These are phyloP conservation scores for Pseudogymnoascus pannorum DNA, from an alignment of 2,329 filamentous ascomycete species.

Conservation along the genomic window DNA sequence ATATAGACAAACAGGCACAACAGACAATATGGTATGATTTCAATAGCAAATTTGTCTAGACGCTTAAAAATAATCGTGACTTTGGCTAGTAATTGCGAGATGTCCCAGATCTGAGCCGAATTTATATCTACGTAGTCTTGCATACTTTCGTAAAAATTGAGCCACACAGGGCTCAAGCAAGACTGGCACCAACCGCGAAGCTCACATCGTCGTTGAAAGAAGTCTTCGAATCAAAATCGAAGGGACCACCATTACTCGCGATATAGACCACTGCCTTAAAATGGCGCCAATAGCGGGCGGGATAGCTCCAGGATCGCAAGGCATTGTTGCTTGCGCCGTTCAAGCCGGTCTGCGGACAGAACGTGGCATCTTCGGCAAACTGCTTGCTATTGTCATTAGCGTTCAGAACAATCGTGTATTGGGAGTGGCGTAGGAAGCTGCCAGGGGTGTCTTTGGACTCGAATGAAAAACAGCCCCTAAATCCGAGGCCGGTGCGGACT, in stretches of 20 bases:
- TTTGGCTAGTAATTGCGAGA: neutral
- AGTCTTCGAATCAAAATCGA: constrained; percentile 41
- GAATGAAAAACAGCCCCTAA: constrained; percentile 52
- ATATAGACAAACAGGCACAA: neutral
- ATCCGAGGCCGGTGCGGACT: constrained; percentile 47
- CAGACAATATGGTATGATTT: neutral
- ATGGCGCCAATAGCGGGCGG: constrained; percentile 52
- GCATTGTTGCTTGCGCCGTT: constrained; percentile 42
- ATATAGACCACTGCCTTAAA: constrained; percentile 40
- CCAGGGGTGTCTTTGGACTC: constrained; percentile 52
- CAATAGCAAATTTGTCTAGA: neutral
- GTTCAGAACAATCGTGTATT: constrained; percentile 43
- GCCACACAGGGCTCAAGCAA: constrained; percentile 31
- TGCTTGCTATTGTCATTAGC: constrained; percentile 47
- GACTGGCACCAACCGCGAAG: constrained; percentile 38
- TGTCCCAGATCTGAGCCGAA: too few relatives aligned
- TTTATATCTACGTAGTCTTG: too few relatives aligned
- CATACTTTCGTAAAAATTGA: neutral
- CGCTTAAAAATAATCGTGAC: neutral
- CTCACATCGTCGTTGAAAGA: constrained; percentile 49
- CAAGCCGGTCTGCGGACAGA: constrained; percentile 48
- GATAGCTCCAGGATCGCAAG: constrained; percentile 52
- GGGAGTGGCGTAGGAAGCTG: constrained; percentile 49
- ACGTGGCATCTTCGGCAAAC: constrained; percentile 56
- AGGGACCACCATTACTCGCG: constrained; percentile 47